Percentiles rank a stretch among this genome's conserved stretches.
Conservation (phyloP, 192 early-diverging fungal species). For the Podila verticillata region DNA sequence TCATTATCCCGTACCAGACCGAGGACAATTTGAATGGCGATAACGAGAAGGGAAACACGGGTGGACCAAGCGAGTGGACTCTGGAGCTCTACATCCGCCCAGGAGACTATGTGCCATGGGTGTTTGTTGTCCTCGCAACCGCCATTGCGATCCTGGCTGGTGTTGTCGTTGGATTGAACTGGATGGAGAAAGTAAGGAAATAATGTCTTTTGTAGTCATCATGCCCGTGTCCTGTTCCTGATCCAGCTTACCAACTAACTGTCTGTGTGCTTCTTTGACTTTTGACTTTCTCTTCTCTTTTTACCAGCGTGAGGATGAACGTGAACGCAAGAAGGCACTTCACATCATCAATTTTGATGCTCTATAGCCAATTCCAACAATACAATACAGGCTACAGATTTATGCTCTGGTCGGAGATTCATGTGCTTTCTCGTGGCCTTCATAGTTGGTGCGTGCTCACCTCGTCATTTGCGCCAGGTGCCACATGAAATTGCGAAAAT, state of each 20-base stretch:
- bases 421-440: too few species aligned
- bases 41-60: slow-evolving; percentile 11
- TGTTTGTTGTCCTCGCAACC: slow-evolving; percentile 78
- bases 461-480: too few species aligned
- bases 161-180: slow-evolving; percentile 76
- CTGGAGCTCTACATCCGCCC: slow-evolving; percentile 92
- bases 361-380: slow-evolving; percentile 53
- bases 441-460: too few species aligned
- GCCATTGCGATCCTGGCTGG: slow-evolving; percentile 76
- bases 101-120: slow-evolving; percentile 83
- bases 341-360: slow-evolving; percentile 96
- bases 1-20: slow-evolving; percentile 84
- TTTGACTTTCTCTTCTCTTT: background rate
- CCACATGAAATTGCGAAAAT: background rate
- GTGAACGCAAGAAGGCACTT: slow-evolving; percentile 79
- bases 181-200: slow-evolving; percentile 86
- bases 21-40: slow-evolving; percentile 20
- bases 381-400: background rate
- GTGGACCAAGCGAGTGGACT: slow-evolving; percentile 72
- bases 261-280: background rate
- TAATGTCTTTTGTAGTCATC: too few species aligned
- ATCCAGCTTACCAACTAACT: background rate
- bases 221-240: background rate
- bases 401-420: background rate
- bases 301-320: slow-evolving; percentile 77